These are phyloP conservation scores for Fragosphaeria purpurea DNA, from an alignment of 2,329 filamentous ascomycete species.

Conservation along the genomic window DNA sequence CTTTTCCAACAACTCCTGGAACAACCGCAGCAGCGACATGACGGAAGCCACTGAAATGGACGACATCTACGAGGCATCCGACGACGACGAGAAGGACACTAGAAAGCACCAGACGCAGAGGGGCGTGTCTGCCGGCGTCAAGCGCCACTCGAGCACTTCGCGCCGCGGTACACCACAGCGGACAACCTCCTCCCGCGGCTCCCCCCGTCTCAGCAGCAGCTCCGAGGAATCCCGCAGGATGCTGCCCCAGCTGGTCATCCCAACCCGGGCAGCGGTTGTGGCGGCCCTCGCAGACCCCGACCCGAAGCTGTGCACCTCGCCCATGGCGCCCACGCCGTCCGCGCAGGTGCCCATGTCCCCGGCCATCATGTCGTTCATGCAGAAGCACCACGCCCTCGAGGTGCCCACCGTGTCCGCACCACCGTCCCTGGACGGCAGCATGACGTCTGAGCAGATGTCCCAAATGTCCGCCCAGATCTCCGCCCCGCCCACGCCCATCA, in stretches of 20 bases:
- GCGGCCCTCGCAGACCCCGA: constrained; percentile 23
- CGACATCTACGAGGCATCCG: constrained; percentile 78
- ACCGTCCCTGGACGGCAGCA: constrained; percentile 81
- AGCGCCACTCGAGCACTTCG: constrained; percentile 23
- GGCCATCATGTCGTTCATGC: constrained; percentile 61
- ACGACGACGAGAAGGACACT: constrained; percentile 30
- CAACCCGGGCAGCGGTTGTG: constrained; percentile 23
- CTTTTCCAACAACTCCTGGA: constrained; percentile 51
- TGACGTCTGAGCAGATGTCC: constrained; percentile 80
- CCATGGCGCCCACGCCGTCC: constrained; percentile 54
- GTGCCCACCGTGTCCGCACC: constrained; percentile 69
- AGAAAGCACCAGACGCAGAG: constrained; percentile 24
- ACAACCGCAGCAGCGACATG: constrained; percentile 39
- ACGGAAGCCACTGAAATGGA: constrained; percentile 68
- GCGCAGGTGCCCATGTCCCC: constrained; percentile 67
- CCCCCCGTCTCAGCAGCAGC: neutral
- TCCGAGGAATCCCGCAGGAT: constrained; percentile 25
- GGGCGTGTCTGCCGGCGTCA: constrained; percentile 29
- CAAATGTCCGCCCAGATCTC: constrained; percentile 47
- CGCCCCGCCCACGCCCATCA: constrained; percentile 73
- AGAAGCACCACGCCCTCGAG: constrained; percentile 48
- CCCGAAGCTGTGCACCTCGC: constrained; percentile 42
- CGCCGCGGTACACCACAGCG: constrained; percentile 12
- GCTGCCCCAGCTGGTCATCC: constrained; percentile 45
- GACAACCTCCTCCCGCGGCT: too few species aligned